Evolutionary conservation across 2,329 filamentous ascomycete genomes (phyloP), one percentile per base, ranked within the genome.

Genomic region (Sclerotinia sclerotiorum): DNA sequence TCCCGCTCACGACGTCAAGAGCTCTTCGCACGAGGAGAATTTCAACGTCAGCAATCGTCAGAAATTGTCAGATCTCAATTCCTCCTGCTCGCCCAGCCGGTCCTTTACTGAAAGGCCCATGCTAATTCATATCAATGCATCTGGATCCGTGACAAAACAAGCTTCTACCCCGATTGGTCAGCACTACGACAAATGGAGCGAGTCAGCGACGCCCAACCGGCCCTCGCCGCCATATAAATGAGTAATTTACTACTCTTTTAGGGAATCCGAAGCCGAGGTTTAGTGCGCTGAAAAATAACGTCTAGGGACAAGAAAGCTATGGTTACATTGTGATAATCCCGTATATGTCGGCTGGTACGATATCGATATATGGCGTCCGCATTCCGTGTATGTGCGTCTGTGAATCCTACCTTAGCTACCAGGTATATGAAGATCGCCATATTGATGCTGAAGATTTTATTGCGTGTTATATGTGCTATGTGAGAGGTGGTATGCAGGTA

Each of bases 401-500:
- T 24, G 32, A 32, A 21, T 21, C 29, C 21, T 56, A n/a, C 54
- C 54, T 56, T n/a, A 32, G 21, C 54, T 32, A 35, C 8, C 6
- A 55, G 29, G 29, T 55, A 56, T 48, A 48, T 48, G 29, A 44
- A n/a, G 58, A 61, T 61, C 58, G 29, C 48, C 58, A 49, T 49
- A 24, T 61, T 61, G 21, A 13, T 7, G 19, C 11, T 48, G 44
- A 48, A 61, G 58, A n/a, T 32, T n/a, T n/a, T 49, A n/a, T 61
- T 35, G 29, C 48, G 44, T 17, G 27, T 19, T 13, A 60, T 27
- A 29, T 13, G 24, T 57, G 32, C n/a, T 17, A 52, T 29, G 11
- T 55, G 39, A 42, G 15, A 42, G 13, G 57, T n/a, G 6, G 27
- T 49, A 61, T 61, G 58, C 58, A 61, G 7, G 58, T n/a, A n/a